Evolutionary conservation across 257 asterid genomes (phyloP).

Genomic region (Fraxinus quadrangulata): DNA sequence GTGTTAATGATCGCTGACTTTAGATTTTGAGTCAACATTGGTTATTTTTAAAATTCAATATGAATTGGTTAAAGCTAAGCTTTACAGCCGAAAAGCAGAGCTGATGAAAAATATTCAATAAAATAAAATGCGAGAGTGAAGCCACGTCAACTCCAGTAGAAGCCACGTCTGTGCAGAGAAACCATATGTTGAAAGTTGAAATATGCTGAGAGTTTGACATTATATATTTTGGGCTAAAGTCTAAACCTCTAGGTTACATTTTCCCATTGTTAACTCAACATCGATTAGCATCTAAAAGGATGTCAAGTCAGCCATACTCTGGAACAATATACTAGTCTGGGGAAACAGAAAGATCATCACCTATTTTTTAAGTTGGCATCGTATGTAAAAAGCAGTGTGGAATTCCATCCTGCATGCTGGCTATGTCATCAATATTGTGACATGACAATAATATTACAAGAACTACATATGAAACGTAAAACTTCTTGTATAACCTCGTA

Average conservation of each 20-base stretch:
- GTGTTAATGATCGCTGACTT: background rate
- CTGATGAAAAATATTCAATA: background rate
- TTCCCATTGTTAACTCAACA: slow-evolving; percentile 1
- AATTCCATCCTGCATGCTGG: background rate
- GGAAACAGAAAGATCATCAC: background rate
- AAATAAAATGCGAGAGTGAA: background rate
- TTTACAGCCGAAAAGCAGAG: no score
- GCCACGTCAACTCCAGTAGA: background rate
- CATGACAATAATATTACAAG: background rate
- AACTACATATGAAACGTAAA: background rate
- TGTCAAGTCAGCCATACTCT: background rate
- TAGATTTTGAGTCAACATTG: background rate
- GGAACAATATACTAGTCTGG: background rate
- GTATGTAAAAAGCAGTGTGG: background rate
- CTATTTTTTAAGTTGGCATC: background rate
- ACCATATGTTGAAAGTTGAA: background rate
- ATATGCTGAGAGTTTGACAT: background rate
- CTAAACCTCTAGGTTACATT: background rate
- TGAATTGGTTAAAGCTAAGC: background rate
- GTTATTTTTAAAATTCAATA: no score
- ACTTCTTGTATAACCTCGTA: background rate
- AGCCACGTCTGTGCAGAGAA: background rate
- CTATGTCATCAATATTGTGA: background rate
- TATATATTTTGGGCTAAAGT: background rate
- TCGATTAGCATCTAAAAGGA: slow-evolving; percentile 7